Evolutionary conservation across 495 filamentous ascomycete species (phyloP), one percentile per base, ranked within the genome.

Genomic region (Penicillium chermesinum): DNA sequence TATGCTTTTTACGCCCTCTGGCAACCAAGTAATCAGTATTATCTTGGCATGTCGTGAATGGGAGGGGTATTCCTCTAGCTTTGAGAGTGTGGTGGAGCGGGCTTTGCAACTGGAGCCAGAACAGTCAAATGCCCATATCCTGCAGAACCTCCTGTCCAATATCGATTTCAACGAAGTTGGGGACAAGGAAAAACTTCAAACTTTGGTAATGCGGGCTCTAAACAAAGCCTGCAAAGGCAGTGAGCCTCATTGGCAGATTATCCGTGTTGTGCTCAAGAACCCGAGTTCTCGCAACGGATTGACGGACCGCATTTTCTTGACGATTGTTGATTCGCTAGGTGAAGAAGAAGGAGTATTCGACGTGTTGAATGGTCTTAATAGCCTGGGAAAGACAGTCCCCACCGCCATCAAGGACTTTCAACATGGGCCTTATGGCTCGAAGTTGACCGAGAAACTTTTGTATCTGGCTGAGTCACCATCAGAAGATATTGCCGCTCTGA

Each of bases 1-100:
- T 41, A 67, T 84, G 13, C 48, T 83, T 30, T 65, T 77, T 25
- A 78, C 80, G 5, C 77, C 79, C 2, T 83, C 81, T 48, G 72
- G 62, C 4, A 67, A 64, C 45, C 72, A 62, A 7, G 51, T 79
- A 21, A 65, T 77, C 38, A 51, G 68, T 12, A 59, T 72, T 1
- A 63, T 72, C 8, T 37, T 76, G 30, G 50, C 56, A 18, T 72
- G 70, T 52, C 62, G 64, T 18, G 57, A 69, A 16, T 73, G 68
- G 68, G 58, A 66, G 48, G 68, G 66, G 7, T 74, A 69, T 46
- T 49, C 62, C 8, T 56, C 64, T 13, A 68, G 69, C 32, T 71
- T 73, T 20, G 63, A 72, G 44, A 60, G 52, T 17, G 53, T 72
- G 12, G 58, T 74, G 38, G 63, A 73, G 46, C 59, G 45, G 37